These are phyloP conservation scores for Mycosphaerella arachidis DNA, from an alignment of 2,329 filamentous ascomycete species.

Conservation along the genomic window DNA sequence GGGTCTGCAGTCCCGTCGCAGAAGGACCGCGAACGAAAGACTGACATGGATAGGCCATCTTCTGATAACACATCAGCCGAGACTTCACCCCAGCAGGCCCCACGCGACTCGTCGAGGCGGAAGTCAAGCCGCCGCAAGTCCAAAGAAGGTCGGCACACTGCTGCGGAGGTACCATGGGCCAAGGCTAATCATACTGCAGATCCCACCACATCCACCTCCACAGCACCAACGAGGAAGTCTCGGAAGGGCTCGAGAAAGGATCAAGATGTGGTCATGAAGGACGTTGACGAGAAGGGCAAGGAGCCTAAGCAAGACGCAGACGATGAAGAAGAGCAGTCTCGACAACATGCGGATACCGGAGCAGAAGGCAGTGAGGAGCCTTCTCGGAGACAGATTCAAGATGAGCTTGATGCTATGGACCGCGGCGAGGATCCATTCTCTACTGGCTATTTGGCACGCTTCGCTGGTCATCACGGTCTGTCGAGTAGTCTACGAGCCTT, in stretches of 20 bases:
- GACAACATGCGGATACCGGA: slow-evolving; percentile 37
- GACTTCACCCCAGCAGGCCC: slow-evolving; percentile 49
- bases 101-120: slow-evolving; percentile 63
- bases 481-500: slow-evolving; percentile 80
- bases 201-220: slow-evolving; percentile 28
- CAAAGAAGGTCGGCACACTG: slow-evolving; percentile 44
- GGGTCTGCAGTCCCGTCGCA: slow-evolving; percentile 50
- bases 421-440: slow-evolving; percentile 57
- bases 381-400: slow-evolving; percentile 56
- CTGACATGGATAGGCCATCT: slow-evolving; percentile 49
- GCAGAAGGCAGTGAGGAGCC: slow-evolving; percentile 54
- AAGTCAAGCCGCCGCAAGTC: slow-evolving; percentile 71
- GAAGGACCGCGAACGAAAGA: slow-evolving; percentile 10
- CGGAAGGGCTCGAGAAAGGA: slow-evolving; percentile 32
- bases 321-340: slow-evolving; percentile 49
- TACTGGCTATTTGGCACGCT: slow-evolving; percentile 62
- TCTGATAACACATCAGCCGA: slow-evolving; percentile 59
- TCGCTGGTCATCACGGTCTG: slow-evolving; percentile 59
- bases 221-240: slow-evolving; percentile 28
- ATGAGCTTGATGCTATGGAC: slow-evolving; percentile 47
- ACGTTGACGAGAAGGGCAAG: slow-evolving; percentile 28
- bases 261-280: slow-evolving; percentile 33
- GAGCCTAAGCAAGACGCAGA: slow-evolving; percentile 31
- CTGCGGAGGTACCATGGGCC: slow-evolving; percentile 1
- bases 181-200: slow-evolving; percentile 34